A percentile compares a stretch with the other conserved stretches of the same genome.
phyloP scores from a whole-genome alignment of 1,139 yeast genomes.

The Pichia sp. region DNA sequence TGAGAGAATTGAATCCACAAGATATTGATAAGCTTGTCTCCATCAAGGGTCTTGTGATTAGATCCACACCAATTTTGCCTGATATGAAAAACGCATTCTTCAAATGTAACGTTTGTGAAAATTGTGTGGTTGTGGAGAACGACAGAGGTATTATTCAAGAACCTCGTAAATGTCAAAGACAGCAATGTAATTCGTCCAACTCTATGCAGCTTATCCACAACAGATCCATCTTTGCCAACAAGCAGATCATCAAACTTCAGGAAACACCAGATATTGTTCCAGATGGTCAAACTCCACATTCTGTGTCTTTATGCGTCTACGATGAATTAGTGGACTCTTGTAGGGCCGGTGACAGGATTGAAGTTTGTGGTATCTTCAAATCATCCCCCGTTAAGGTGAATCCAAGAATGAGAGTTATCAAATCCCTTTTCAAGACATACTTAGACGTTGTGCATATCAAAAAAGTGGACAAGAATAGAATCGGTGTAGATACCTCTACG shows the following conservation, averaged over 20 bases:
- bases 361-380: slow-evolving; percentile 92
- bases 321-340: slow-evolving; percentile 94
- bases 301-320: slow-evolving; percentile 87
- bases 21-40: slow-evolving; percentile 92
- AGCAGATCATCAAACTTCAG: slow-evolving; percentile 87
- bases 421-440: slow-evolving; percentile 83
- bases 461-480: slow-evolving; percentile 73
- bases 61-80: slow-evolving; percentile 90
- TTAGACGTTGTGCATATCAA: slow-evolving; percentile 90
- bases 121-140: slow-evolving; percentile 84
- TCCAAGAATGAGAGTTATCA: slow-evolving; percentile 76
- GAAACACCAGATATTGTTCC: slow-evolving; percentile 99
- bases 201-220: slow-evolving; percentile 91
- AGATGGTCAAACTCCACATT: slow-evolving; percentile 98
- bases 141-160: slow-evolving; percentile 94
- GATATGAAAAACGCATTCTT: slow-evolving; percentile 98
- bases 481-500: slow-evolving; percentile 77
- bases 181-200: slow-evolving; percentile 74
- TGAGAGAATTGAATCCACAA: slow-evolving; percentile 92
- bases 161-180: slow-evolving; percentile 88
- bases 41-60: slow-evolving; percentile 82
- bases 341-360: slow-evolving; percentile 95
- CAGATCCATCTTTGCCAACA: slow-evolving; percentile 88
- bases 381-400: slow-evolving; percentile 88
- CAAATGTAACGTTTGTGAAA: slow-evolving; percentile 93